Base-by-base conservation (phyloP, 768 basidiomycete species). In the Boletus tylopilopsis region DNA sequence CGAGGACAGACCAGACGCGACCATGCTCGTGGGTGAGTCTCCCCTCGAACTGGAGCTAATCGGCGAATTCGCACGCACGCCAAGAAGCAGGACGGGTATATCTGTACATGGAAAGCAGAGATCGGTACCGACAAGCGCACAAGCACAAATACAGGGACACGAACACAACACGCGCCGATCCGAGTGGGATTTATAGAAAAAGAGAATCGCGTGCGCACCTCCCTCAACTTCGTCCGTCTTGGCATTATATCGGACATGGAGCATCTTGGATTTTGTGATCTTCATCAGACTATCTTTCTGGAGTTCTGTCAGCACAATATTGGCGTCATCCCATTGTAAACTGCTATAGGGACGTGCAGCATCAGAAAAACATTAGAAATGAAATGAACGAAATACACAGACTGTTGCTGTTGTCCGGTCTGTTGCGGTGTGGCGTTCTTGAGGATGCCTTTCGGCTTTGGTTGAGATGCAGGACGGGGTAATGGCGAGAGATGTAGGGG, bases 181-280 rank as follows among this genome's bases (percentile, higher is more conserved):
- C 12, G 32, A 34, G n/a, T 16, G n/a, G n/a, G n/a, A n/a, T n/a
- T n/a, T n/a, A n/a, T n/a, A n/a, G n/a, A 30, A 13, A 13, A 30
- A 12, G 13, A 34, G n/a, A 4, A 16, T 15, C 33, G 33, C 2
- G 15, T n/a, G 69, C 73, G 63, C 67, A 92, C 94, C 91, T 54
- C 87, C 84, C 68, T 93, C 90, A 35, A 92, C 71, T 46, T 79
- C 78, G 66, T 93, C 90, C n/a, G 85, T 85, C 64, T 87, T 84
- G 3, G 90, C 79, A 60, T 93, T 88, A 68, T 93, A 94, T 57
- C 91, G 77, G 46, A 97, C 94, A 69, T 89, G 96, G 2, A 94
- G 94, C 10, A 94, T 97, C 79, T 97, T 97, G 45, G 94, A 94
- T 63, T 97, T 94, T 3, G 90, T 93, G 63, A 97, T 97, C 81